Evolutionary conservation across 495 filamentous ascomycete genomes (phyloP), one percentile per base, ranked within the genome.

Genomic region (Trichoderma virens): DNA sequence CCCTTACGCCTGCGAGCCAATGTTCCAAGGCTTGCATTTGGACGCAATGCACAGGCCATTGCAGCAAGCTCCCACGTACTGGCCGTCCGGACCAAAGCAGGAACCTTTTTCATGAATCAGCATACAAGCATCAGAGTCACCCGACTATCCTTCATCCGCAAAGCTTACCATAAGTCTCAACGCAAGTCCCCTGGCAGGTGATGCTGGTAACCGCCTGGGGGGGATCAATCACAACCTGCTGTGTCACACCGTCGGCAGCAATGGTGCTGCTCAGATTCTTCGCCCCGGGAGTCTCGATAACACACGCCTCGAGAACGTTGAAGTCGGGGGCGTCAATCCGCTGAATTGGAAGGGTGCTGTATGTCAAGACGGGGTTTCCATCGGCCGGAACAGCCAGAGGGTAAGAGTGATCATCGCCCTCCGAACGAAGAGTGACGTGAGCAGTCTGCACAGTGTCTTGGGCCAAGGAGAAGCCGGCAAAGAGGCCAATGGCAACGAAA

Each of bases 151-250:
- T 18, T 31, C 5, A 30, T 5, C 2, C 5, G 1, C 3, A 18
- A 20, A 18, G 28, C 61, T 45, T 28, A 62, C 61, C 35, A 28
- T 45, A 45, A 20, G 39, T 41, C 35, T 30, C 35, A 16, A 62
- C 16, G 30, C 61, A 62, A 5, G 61, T 62, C n/a, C 61, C 61
- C 61, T 47, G 13, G 35, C 61, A 62, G 20, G n/a, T 43, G n/a
- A 62, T 41, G 28, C 61, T 62, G 6, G 27, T 41, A 25, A 62
- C 38, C 34, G 38, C 16, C 39, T 62, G 32, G 6, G 61, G 34
- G 18, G 32, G 34, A 14, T 43, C 61, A 30, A 62, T 30, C 34
- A 62, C 61, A 28, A 62, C 34, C 25, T 30, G 32, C 61, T 62
- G 61, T 31, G 34, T 30, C 14, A 38, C 61, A 30, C 16, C 25